phyloP scores from a whole-genome alignment of 371 early-diverging fungal species.

The Circinella umbellata region DNA sequence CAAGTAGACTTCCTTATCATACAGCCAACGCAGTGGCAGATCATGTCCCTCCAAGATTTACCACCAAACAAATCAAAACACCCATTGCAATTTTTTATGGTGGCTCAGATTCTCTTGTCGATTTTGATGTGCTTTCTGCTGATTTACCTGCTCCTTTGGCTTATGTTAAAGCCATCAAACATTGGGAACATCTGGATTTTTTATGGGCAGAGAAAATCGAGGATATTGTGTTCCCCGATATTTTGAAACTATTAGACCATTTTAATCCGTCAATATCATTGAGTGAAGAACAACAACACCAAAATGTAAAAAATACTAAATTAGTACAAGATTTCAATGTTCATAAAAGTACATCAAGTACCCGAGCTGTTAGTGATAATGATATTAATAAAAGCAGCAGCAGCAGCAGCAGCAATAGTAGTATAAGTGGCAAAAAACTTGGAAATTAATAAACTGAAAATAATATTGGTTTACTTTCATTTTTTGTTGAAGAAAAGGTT shows the following conservation, averaged over 20 bases:
- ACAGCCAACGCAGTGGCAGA: slow-evolving; percentile 46
- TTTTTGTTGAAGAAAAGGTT: neutral
- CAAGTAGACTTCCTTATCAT: slow-evolving; percentile 66
- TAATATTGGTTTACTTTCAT: no score
- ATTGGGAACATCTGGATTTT: slow-evolving; percentile 85
- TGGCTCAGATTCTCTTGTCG: slow-evolving; percentile 83
- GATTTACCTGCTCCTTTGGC: slow-evolving; percentile 62
- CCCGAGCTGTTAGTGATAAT: no score
- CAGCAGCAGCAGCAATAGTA: neutral
- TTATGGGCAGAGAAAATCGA: slow-evolving; percentile 75
- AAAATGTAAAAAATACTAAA: no score
- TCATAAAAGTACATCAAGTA: no score
- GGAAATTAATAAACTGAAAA: neutral
- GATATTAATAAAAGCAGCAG: neutral
- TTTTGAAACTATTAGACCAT: slow-evolving; percentile 38
- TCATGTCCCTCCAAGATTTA: slow-evolving; percentile 68
- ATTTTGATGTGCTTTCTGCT: slow-evolving; percentile 66
- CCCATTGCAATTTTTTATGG: slow-evolving; percentile 93
- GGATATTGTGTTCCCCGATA: slow-evolving; percentile 49
- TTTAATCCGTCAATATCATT: slow-evolving; percentile 35
- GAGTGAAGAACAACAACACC: no score
- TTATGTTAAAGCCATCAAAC: slow-evolving; percentile 64
- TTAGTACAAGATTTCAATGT: no score
- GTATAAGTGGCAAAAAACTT: neutral
- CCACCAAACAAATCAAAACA: slow-evolving; percentile 84